phyloP scores from a whole-genome alignment of 2,329 filamentous ascomycete genomes.

The Xylariaceae sp. region DNA sequence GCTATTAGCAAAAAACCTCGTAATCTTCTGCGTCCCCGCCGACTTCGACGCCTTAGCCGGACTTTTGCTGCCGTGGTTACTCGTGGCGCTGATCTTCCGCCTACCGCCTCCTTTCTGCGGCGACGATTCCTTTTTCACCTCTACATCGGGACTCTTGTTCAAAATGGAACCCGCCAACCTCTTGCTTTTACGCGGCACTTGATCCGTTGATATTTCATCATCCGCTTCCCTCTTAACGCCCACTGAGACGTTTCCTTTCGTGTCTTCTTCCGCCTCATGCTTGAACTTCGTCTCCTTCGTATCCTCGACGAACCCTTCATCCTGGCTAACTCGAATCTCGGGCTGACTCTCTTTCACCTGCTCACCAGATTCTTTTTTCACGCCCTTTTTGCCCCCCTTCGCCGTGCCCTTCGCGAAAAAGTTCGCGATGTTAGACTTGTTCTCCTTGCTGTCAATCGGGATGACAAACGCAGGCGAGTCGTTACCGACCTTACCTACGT shows the following conservation, averaged over 20 bases:
- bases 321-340: slow-evolving; percentile 23
- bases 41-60: slow-evolving; percentile 29
- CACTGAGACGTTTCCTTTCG: background rate
- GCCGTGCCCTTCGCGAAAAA: slow-evolving; percentile 68
- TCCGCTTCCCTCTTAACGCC: slow-evolving; percentile 31
- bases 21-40: slow-evolving; percentile 43
- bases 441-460: slow-evolving; percentile 77
- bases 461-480: slow-evolving; percentile 80
- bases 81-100: slow-evolving; percentile 40
- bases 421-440: slow-evolving; percentile 90
- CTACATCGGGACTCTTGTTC: background rate
- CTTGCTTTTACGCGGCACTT: slow-evolving; percentile 32
- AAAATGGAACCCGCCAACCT: too few relatives aligned
- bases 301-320: slow-evolving; percentile 24
- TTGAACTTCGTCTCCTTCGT: slow-evolving; percentile 9
- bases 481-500: slow-evolving; percentile 92
- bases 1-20: slow-evolving; percentile 44
- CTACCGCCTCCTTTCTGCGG: slow-evolving; percentile 25
- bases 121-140: slow-evolving; percentile 11
- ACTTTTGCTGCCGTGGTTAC: slow-evolving; percentile 36
- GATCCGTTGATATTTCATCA: slow-evolving; percentile 10
- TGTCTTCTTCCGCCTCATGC: slow-evolving; percentile 7
- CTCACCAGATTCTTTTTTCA: background rate
- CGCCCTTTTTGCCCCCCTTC: background rate
- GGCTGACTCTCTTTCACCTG: slow-evolving; percentile 20